phyloP scores from a whole-genome alignment of 495 filamentous ascomycete species.

The Rhypophila decipiens region DNA sequence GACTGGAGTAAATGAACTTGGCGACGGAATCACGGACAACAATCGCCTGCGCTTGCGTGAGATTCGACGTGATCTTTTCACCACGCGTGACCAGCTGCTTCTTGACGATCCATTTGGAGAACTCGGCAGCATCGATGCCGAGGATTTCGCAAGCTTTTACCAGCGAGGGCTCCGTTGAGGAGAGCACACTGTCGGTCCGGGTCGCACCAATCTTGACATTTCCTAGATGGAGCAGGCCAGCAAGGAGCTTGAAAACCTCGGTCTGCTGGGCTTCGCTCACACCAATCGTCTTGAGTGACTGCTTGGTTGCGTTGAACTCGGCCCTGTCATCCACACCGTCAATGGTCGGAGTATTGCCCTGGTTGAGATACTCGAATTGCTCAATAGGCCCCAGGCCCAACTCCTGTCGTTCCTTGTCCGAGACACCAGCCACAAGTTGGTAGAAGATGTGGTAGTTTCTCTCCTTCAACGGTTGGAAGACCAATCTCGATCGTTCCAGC shows the following conservation, averaged over 20 bases:
- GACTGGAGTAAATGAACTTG: constrained; percentile 96
- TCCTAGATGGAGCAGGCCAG: constrained; percentile 88
- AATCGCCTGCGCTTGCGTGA: constrained; percentile 87
- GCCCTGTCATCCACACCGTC: constrained; percentile 94
- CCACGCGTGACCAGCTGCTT: constrained; percentile 96
- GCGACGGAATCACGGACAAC: constrained; percentile 97
- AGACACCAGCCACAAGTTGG: constrained; percentile 88
- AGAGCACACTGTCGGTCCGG: constrained; percentile 76
- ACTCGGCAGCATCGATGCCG: constrained; percentile 79
- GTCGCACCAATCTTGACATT: constrained; percentile 93
- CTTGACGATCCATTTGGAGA: constrained; percentile 98
- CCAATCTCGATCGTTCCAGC: constrained; percentile 88
- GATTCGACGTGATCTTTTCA: constrained; percentile 94
- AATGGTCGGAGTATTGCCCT: constrained; percentile 84
- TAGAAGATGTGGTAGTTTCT: constrained; percentile 99
- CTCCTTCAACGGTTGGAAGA: constrained; percentile 98
- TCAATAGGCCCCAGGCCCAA: constrained; percentile 73
- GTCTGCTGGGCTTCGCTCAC: constrained; percentile 66
- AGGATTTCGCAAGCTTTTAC: constrained; percentile 78
- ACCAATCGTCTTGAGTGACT: constrained; percentile 82
- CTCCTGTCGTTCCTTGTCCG: constrained; percentile 75
- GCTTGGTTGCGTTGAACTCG: constrained; percentile 82
- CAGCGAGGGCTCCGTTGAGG: constrained; percentile 74
- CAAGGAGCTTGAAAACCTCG: constrained; percentile 85
- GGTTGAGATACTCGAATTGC: constrained; percentile 93